Percentiles rank a stretch among this genome's conserved stretches.
phyloP scores from a whole-genome alignment of 169 alveolate genomes.

The Plasmodium blacklocki region DNA sequence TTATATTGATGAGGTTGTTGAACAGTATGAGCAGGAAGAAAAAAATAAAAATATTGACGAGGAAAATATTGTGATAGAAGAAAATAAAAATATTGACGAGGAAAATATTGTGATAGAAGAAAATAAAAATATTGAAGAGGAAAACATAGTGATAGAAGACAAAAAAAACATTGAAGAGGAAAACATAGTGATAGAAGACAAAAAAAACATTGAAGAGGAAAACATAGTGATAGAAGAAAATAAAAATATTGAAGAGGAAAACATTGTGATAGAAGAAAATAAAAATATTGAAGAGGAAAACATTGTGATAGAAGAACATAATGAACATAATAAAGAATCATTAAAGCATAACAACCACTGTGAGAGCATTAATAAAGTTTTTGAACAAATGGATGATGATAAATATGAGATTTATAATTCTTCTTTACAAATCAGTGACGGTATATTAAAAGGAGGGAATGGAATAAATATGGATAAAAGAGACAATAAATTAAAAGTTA shows the following conservation, averaged over 20 bases:
- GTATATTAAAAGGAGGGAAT: neutral
- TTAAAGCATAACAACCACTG: neutral
- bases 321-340: neutral
- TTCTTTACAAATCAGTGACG: neutral
- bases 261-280: neutral
- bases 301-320: neutral
- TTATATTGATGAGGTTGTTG: slow-evolving; percentile 61
- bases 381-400: no score
- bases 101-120: no score
- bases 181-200: neutral
- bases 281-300: neutral
- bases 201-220: neutral
- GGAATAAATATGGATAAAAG: neutral
- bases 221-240: neutral
- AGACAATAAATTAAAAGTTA: neutral
- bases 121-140: neutral
- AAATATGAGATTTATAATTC: neutral
- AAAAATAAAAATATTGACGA: neutral
- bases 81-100: no score
- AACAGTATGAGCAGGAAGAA: slow-evolving; percentile 15
- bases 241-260: neutral
- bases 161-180: neutral
- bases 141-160: neutral
- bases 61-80: no score
- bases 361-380: no score